Base-by-base conservation (phyloP, 208 protist genomes). In the Sergeia podlipaevii region DNA sequence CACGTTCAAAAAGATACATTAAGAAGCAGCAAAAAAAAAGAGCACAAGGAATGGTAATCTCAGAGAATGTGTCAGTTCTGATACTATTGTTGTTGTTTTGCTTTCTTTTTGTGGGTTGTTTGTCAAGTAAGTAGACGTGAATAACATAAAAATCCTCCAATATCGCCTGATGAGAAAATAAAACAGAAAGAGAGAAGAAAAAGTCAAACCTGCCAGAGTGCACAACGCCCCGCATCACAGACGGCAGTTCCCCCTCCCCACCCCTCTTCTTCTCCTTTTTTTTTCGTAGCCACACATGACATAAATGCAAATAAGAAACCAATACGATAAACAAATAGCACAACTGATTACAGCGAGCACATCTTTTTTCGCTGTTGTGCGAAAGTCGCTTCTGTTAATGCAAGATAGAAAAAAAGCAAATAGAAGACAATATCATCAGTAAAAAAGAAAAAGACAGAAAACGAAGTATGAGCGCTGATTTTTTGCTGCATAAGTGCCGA, bases 391-490 rank as follows among this genome's bases (percentile, higher is more conserved):
- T 13, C 10, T 44, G 44, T 15, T 4, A 55, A 18, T 21, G 37
- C 43, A 42, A 28, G 8, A 44, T 34, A 20, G 34, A 60, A 67
- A 69, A 39, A 55, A 33, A 48, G 17, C 28, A 46, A 2, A 18
- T 15, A 48, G 26, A 63, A 47, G 47, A 47, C 34, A 30, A 41
- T 15, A 34, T 29, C 6, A 65, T 43, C n/a, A 23, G 43, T 27
- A 38, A 17, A 13, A 36, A 23, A 39, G 50, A 67, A 45, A 70
- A 20, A 56, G 15, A 57, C 20, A 47, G 50, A 51, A 59, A 41
- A 50, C 11, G 37, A 62, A 0, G 18, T n/a, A n/a, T n/a, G n/a
- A n/a, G 34, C 34, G 34, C 34, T 38, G 34, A 38, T 38, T 11
- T n/a, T 38, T n/a, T 38, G 13, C 34, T 11, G 34, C n/a, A n/a